A percentile compares a stretch with the other conserved stretches of the same genome.
phyloP scores from a whole-genome alignment of 345 rosid species.

The Carallia pectinifolia region DNA sequence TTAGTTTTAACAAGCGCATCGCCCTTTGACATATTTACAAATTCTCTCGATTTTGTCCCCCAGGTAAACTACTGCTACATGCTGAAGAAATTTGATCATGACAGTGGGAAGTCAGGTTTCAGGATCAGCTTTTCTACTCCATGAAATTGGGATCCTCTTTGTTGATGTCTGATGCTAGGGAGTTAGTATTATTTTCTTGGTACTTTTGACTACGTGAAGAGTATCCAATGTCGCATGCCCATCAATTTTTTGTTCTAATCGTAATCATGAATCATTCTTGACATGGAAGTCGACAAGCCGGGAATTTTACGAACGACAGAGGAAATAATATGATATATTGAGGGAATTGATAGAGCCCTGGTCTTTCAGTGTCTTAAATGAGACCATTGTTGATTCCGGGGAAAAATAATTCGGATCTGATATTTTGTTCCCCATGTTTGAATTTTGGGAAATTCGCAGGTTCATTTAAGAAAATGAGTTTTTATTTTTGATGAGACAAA shows the following conservation, averaged over 20 bases:
- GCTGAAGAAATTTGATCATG: constrained; percentile 56
- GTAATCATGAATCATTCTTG: background rate
- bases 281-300: background rate
- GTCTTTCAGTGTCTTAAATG: too few relatives aligned
- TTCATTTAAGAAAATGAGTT: too few relatives aligned
- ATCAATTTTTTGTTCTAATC: background rate
- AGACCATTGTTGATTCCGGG: too few relatives aligned
- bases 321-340: background rate
- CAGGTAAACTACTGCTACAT: constrained; percentile 75
- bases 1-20: background rate
- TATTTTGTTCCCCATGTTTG: too few relatives aligned
- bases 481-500: too few relatives aligned
- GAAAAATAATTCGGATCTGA: too few relatives aligned
- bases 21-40: constrained; percentile 14
- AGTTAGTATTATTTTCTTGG: background rate
- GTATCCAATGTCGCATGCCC: background rate
- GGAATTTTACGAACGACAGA: background rate
- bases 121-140: constrained; percentile 52
- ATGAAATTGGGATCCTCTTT: background rate
- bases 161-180: background rate
- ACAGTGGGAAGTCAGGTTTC: constrained; percentile 60
- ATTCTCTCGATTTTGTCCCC: constrained; percentile 16
- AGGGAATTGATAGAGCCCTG: too few relatives aligned
- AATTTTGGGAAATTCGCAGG: too few relatives aligned
- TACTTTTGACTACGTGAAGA: background rate